Evolutionary conservation across 2,329 filamentous ascomycete genomes (phyloP).

Genomic region (Beauveria bassiana): DNA sequence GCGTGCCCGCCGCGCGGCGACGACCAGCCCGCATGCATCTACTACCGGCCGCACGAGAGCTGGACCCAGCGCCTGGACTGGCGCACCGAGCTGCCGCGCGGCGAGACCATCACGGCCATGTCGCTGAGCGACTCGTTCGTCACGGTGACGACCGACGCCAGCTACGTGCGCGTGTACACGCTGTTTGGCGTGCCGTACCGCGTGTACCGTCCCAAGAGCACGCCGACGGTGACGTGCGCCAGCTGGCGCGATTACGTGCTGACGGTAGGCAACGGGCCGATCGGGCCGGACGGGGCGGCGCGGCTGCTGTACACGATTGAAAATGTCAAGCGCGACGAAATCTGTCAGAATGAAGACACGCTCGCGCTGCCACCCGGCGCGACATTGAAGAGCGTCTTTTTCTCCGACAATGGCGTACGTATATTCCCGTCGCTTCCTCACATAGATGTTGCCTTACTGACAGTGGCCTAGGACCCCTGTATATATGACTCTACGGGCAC

Average conservation of each 20-base stretch:
- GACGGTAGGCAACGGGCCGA: constrained; percentile 86
- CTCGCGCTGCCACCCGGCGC: constrained; percentile 72
- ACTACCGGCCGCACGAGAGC: constrained; percentile 93
- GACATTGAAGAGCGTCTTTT: constrained; percentile 77
- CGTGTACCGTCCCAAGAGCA: constrained; percentile 86
- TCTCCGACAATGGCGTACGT: constrained; percentile 79
- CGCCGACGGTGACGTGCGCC: constrained; percentile 83
- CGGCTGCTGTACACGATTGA: constrained; percentile 86
- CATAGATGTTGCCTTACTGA: neutral
- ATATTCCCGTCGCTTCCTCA: neutral
- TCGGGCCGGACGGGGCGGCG: constrained; percentile 69
- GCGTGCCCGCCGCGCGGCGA: constrained; percentile 66
- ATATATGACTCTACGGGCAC: constrained; percentile 93
- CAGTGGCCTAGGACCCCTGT: constrained; percentile 64
- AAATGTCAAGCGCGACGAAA: constrained; percentile 86
- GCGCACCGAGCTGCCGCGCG: constrained; percentile 77
- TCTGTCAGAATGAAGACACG: constrained; percentile 90
- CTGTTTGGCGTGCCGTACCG: constrained; percentile 84
- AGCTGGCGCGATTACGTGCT: constrained; percentile 96
- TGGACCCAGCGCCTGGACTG: constrained; percentile 91
- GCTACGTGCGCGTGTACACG: constrained; percentile 89
- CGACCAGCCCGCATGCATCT: constrained; percentile 68
- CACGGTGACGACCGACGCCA: constrained; percentile 76
- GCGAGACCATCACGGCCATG: constrained; percentile 82
- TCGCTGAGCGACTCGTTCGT: constrained; percentile 87